These are phyloP conservation scores for Oryza nivara DNA, from an alignment of 176 grass and related monocot species.

Conservation along the genomic window DNA sequence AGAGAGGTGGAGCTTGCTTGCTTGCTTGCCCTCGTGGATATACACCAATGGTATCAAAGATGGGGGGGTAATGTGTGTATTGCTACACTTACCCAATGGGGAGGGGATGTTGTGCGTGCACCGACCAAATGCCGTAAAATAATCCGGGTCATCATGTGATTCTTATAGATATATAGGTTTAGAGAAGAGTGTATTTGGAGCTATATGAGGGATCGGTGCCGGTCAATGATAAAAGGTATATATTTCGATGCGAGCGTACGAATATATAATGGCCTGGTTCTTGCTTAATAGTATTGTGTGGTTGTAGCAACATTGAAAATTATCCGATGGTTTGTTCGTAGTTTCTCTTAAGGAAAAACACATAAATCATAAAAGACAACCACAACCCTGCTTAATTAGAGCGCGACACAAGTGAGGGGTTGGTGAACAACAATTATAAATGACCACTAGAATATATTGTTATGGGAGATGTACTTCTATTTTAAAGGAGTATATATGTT, in stretches of 20 bases:
- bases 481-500: neutral
- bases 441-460: neutral
- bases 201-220: neutral
- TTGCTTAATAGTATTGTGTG: too few relatives aligned
- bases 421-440: neutral
- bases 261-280: too few relatives aligned
- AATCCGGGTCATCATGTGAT: neutral
- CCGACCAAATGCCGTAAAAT: neutral
- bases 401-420: too few relatives aligned
- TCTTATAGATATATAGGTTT: neutral
- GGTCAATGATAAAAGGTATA: neutral
- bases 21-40: neutral
- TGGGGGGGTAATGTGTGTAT: neutral
- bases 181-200: neutral
- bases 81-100: neutral
- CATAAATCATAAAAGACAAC: neutral
- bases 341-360: neutral
- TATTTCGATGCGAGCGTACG: too few relatives aligned
- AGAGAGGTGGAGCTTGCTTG: constrained; percentile 29
- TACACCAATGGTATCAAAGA: neutral
- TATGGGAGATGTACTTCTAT: neutral
- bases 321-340: neutral
- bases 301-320: too few relatives aligned
- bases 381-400: too few relatives aligned
- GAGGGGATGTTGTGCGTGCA: neutral